Evolutionary conservation across 2,329 filamentous ascomycete genomes (phyloP), one percentile per base, ranked within the genome.

Genomic region (Xylaria polymorpha): DNA sequence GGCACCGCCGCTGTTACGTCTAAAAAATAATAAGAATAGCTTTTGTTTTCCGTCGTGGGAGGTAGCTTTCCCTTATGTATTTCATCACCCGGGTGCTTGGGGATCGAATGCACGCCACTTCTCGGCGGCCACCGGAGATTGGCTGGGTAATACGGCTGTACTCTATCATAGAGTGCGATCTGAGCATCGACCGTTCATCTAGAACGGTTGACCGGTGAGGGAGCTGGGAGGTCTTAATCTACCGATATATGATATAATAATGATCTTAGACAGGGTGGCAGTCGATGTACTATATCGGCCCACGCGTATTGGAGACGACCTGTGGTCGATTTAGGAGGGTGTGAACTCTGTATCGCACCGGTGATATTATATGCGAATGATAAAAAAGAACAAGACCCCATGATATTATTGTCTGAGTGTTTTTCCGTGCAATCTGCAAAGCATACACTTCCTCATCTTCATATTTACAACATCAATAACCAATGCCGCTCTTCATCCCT

Each of bases 101-200:
- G 55, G 46, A 20, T 35, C 50, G 9, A 18, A 46, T 55, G 48
- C 20, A 41, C 29, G 39, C 20, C 4, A 25, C 25, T n/a, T 46
- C 60, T 67, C 61, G 66, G 39, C 29, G 48, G 39, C 18, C 12
- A 18, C 22, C n/a, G 12, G 35, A 67, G 60, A 67, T 67, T 67
- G 66, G 66, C 66, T 67, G 66, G 66, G 41, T 67, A 67, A 67
- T 67, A 64, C 56, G 46, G 66, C 29, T 48, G 20, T 43, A 60
- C 18, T 64, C 46, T 64, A 50, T 20, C 6, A 43, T 43, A 1
- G 44, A 51, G 39, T n/a, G 15, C 29, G 35, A 63, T 18, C 44
- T 37, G 37, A 35, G 14, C 12, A 32, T 55, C 51, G 29, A 44
- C 20, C 18, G 48, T 22, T 12, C 15, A 46, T 67, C 65, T 64